Evolutionary conservation across 2,329 filamentous ascomycete species (phyloP), one percentile per base, ranked within the genome.

Genomic region (Paraphaeosphaeria sporulosa): DNA sequence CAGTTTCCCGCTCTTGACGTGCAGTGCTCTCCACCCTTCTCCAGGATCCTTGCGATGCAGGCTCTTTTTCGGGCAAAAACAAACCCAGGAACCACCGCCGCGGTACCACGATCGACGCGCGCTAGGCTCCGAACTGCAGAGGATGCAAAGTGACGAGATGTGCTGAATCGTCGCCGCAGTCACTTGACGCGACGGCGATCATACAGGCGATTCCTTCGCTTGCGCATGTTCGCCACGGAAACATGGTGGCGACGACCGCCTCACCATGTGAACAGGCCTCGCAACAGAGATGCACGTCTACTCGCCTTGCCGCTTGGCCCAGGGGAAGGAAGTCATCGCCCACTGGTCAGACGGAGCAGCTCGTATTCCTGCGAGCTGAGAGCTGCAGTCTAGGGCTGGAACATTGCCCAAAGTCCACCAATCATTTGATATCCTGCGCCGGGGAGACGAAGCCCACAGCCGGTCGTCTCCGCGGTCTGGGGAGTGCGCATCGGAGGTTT

Each of bases 401-500:
- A n/a, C 17, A 6, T 40, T 17, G 5, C n/a, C 27, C 36, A 13
- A 36, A 34, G 17, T 42, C 59, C 59, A 44, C 66, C 63, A 67
- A 68, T 65, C 36, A 42, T n/a, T n/a, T 19, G 27, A 52, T 53
- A 52, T 62, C 66, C 66, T 65, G 42, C 42, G 51, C 57, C 50
- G 32, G 61, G 66, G 64, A 66, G 64, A 66, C 66, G 64, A 66
- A 60, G 57, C 27, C 62, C 58, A 55, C 57, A 60, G 27, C 60
- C 61, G 55, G 56, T 67, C 64, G 64, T 67, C 64, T 68, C 66
- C 66, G 54, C 42, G 17, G 43, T 21, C 34, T 44, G 61, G 66
- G 66, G 61, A 59, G 61, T 55, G 46, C 46, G 25, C 55, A 23
- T 58, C 58, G 54, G 55, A 56, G 34, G 9, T 59, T 58, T 61